Evolutionary conservation across 352 stramenopile genomes (phyloP), one percentile per base, ranked within the genome.

Genomic region (Phytophthora citricola): DNA sequence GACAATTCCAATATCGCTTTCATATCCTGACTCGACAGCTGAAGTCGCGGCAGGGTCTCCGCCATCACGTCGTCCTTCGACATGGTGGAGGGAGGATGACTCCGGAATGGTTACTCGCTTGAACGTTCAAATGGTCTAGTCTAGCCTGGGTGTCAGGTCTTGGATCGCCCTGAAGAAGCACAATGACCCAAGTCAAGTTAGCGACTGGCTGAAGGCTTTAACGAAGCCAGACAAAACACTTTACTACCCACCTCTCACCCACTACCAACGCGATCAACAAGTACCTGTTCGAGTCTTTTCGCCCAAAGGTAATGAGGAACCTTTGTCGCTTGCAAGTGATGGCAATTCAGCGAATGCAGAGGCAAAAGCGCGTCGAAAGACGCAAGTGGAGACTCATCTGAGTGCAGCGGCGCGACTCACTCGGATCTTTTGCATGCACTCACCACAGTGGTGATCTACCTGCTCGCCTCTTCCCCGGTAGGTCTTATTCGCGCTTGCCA

Each of bases 1-100:
- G 74, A 73, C 34, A 84, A 49, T 54, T 76, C 73, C 32, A 69
- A 57, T 6, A 84, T 76, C 10, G 67, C 57, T 40, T 83, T 69
- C 51, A 79, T 71, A n/a, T 68, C 53, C 22, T 51, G 7, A 4
- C 40, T 57, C 10, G 69, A 78, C 36, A 87, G 55, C 53, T 77
- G 36, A 47, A 89, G 67, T 12, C 43, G 66, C 15, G 75, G 67
- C 46, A 85, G 60, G 27, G 66, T 58, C 34, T 85, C 48, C n/a
- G 27, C 53, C 63, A 78, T 73, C 34, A 75, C 31, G 26, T 77
- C 58, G 50, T 66, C 53, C 63, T 79, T 81, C 32, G 73, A 75
- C 73, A 79, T 81, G 29, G 34, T 65, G 24, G 39, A 38, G n/a
- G 51, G 20, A 43, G 17, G 38, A 17, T 38, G 43, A 15, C 41